Evolutionary conservation across 305 asterid species (phyloP).

Genomic region (Fraxinus albicans): DNA sequence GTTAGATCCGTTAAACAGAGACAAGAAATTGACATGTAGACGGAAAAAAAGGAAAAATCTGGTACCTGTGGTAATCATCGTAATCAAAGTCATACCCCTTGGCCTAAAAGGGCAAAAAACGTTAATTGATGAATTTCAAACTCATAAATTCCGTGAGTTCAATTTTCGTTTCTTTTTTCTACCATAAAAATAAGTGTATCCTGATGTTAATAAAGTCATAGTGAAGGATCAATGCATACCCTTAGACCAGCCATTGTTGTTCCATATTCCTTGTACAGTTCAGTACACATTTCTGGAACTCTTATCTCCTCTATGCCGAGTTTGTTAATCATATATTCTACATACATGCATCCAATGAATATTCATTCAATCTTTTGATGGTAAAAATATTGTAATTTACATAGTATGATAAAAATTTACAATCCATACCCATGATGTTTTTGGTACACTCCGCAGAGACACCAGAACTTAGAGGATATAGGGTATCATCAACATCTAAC

Average conservation of each 20-base stretch:
- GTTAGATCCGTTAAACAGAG: background rate
- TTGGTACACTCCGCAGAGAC: constrained; percentile 66
- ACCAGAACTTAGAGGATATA: constrained; percentile 85
- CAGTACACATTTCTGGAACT: constrained; percentile 63
- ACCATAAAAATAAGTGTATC: background rate
- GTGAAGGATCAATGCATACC: constrained; percentile 38
- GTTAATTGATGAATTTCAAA: constrained; percentile 4
- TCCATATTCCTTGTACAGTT: constrained; percentile 80
- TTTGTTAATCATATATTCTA: constrained; percentile 76
- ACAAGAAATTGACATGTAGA: constrained; percentile 1
- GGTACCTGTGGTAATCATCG: constrained; percentile 82
- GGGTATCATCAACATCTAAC: constrained; percentile 92
- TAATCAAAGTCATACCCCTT: constrained; percentile 75
- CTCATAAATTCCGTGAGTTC: background rate
- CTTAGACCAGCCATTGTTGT: constrained; percentile 96
- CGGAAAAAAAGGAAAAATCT: background rate
- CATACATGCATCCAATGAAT: constrained; percentile 11
- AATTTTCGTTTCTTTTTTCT: background rate
- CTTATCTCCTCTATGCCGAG: constrained; percentile 64
- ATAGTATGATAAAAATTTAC: background rate
- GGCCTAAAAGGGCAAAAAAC: constrained; percentile 44
- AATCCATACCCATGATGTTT: constrained; percentile 63
- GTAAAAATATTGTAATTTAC: background rate
- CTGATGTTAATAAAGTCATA: background rate
- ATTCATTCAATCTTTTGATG: background rate